phyloP scores from a whole-genome alignment of 1,284 basidiomycete species.

The Chiua sp. region DNA sequence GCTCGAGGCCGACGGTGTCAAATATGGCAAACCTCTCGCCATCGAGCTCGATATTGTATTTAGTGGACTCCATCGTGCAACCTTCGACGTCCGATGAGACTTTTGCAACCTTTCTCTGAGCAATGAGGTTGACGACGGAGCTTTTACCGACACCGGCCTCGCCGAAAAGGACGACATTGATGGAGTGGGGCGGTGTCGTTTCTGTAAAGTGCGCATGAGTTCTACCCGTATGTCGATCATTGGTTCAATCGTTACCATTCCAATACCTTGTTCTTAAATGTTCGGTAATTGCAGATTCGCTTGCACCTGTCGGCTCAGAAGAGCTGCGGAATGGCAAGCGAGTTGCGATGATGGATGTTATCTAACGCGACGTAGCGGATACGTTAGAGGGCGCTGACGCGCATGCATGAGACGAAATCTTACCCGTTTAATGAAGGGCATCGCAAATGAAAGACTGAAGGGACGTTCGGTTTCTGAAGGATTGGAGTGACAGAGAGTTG shows the following conservation, averaged over 20 bases:
- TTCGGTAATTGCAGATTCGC: background rate
- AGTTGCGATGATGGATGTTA: constrained; percentile 5
- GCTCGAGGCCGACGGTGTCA: constrained; percentile 48
- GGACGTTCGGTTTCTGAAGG: too few species aligned
- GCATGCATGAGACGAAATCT: background rate
- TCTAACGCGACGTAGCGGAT: constrained; percentile 8
- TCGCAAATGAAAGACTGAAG: constrained; percentile 11
- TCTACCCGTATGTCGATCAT: background rate
- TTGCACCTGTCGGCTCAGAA: background rate
- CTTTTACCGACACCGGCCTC: constrained; percentile 42
- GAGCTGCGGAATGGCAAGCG: constrained; percentile 4
- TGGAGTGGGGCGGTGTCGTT: background rate
- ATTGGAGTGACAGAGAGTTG: constrained; percentile 10
- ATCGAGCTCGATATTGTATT: constrained; percentile 29
- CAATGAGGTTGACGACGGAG: constrained; percentile 40
- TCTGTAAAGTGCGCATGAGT: constrained; percentile 14
- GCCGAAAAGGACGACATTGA: constrained; percentile 38
- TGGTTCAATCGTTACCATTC: background rate
- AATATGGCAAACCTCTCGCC: constrained; percentile 33
- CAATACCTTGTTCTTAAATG: background rate
- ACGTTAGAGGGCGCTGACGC: constrained; percentile 3
- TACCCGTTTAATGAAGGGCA: constrained; percentile 18
- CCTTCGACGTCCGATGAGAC: constrained; percentile 36
- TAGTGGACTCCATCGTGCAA: constrained; percentile 37
- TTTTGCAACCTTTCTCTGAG: constrained; percentile 26